Percentiles rank a stretch among this genome's conserved stretches.
phyloP scores from a whole-genome alignment of 768 basidiomycete genomes.

The Amyloporia xantha region DNA sequence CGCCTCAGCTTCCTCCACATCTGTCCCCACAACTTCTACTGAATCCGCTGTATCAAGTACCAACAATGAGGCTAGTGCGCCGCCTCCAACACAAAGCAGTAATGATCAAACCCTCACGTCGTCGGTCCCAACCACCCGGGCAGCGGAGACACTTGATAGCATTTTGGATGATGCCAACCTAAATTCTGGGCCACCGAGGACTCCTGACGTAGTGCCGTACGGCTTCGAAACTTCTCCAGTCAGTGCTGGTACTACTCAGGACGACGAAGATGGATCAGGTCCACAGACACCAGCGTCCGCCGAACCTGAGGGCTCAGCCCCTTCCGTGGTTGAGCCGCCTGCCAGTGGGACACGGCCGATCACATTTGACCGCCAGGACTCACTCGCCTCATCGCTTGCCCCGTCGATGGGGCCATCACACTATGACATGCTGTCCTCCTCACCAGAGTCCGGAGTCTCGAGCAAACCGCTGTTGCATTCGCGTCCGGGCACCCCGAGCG shows the following conservation, averaged over 20 bases:
- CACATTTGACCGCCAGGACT: conserved; percentile 5
- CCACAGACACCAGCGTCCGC: conserved; percentile 1
- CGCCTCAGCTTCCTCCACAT: background rate
- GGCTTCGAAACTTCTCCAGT: background rate
- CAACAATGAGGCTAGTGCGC: background rate
- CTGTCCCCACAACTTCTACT: background rate
- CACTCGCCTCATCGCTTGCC: conserved; percentile 24
- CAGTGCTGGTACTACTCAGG: background rate
- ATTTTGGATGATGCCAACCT: background rate
- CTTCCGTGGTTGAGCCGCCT: conserved; percentile 1
- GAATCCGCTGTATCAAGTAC: background rate
- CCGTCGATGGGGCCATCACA: conserved; percentile 18
- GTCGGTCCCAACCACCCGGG: background rate
- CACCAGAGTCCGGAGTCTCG: conserved; percentile 35
- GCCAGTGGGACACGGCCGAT: background rate
- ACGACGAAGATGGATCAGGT: background rate
- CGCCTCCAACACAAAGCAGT: background rate
- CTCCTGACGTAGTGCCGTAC: no score
- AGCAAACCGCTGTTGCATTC: conserved; percentile 34
- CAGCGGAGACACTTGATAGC: background rate
- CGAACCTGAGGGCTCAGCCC: no score
- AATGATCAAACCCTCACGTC: background rate
- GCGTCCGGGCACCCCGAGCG: background rate
- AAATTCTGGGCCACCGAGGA: no score
- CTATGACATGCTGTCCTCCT: conserved; percentile 40